Evolutionary conservation across 352 stramenopile species (phyloP), one percentile per base, ranked within the genome.

Genomic region (Globisporangium emineosum): DNA sequence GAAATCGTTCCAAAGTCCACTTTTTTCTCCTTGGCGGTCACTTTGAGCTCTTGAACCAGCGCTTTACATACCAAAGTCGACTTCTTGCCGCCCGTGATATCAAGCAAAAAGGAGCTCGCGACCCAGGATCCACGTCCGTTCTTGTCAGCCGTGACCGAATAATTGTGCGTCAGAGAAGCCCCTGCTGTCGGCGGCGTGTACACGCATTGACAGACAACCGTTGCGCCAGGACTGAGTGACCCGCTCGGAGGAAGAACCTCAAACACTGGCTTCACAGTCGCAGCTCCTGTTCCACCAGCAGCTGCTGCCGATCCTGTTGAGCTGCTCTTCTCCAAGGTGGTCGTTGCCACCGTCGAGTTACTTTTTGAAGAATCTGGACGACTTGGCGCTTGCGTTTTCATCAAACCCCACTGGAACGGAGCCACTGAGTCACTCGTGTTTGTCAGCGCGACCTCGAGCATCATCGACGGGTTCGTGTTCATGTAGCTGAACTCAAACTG

Each of bases 371-470:
- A 88, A 47, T 90, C 83, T 0, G 76, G 76, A 3, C 79, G 70
- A 25, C 45, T 62, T 64, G 21, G 5, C 62, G 9, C 3, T 56
- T 29, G 17, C 30, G 65, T 19, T 40, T 70, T 68, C 12, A 75
- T 37, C 33, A 70, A 15, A 13, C 57, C 81, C 94, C 94, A 98
- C 15, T 72, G 32, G 64, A 97, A 98, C 5, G 89, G 72, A 7
- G 92, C 94, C 8, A 77, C 64, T 0, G 89, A 94, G 43, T 98
- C 96, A 47, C 93, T 96, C 2, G 91, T 93, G 68, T 98, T 98
- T 0, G 78, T 91, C 29, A 98, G 63, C 9, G 77, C 68, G 0
- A 98, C 60, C 5, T 92, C 78, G 27, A 85, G 70, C 21, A 72
- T 56, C 53, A 96, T 75, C 0, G 70, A 77, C 0, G 76, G 61